phyloP scores from a whole-genome alignment of 495 filamentous ascomycete genomes.

The Cladorrhinum samala region DNA sequence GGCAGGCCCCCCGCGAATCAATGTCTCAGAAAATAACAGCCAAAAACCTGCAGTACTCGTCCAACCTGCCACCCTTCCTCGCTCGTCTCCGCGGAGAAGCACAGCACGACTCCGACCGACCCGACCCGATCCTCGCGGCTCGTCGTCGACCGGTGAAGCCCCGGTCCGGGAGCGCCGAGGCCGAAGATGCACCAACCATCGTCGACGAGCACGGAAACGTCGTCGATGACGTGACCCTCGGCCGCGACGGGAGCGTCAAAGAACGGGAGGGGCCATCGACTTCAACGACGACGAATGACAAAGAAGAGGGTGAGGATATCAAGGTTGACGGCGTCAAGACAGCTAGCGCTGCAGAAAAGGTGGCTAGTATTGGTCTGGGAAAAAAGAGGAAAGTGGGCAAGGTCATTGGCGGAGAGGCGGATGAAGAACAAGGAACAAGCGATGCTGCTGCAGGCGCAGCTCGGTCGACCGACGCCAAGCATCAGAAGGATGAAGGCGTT shows the following conservation, averaged over 20 bases:
- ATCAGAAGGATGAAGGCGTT: conserved; percentile 4
- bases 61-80: conserved; percentile 48
- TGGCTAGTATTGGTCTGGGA: conserved; percentile 28
- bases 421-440: conserved; percentile 13
- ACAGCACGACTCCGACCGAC: conserved; percentile 19
- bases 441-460: conserved; percentile 12
- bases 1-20: not conserved
- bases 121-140: conserved; percentile 41
- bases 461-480: conserved; percentile 3
- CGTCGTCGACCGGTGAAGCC: conserved; percentile 31
- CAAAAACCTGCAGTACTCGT: conserved; percentile 49
- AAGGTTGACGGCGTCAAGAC: not conserved
- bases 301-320: conserved; percentile 6
- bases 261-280: no score
- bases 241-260: conserved; percentile 32
- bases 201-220: conserved; percentile 42
- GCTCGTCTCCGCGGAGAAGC: conserved; percentile 42
- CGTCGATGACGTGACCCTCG: conserved; percentile 32
- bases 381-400: conserved; percentile 47
- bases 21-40: conserved; percentile 46
- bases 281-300: not conserved
- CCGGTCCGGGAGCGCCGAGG: conserved; percentile 40
- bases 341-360: conserved; percentile 1
- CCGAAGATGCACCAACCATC: conserved; percentile 43
- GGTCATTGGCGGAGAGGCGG: conserved; percentile 33